Conservation (phyloP, 805 yeast genomes). For the Debaryomyces tyrocola region DNA sequence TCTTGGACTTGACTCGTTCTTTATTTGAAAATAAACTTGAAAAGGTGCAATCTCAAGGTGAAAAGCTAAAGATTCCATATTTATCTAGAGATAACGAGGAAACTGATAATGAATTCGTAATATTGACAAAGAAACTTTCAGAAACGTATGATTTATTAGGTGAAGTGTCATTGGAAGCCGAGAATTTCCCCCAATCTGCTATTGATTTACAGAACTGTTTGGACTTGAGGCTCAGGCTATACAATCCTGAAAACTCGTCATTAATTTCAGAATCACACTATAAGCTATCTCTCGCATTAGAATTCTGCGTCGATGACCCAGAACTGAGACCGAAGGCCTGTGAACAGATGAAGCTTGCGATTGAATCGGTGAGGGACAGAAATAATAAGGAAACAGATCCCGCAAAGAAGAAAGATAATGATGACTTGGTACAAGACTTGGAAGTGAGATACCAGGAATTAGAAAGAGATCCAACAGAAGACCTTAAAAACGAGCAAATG, state of each 20-base stretch:
- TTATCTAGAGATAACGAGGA: conserved; percentile 29
- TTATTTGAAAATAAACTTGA: conserved; percentile 52
- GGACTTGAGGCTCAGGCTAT: conserved; percentile 52
- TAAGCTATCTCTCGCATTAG: conserved; percentile 76
- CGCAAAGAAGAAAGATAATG: conserved; percentile 41
- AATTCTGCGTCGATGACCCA: conserved; percentile 60
- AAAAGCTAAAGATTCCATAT: conserved; percentile 22
- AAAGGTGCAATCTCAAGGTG: conserved; percentile 3
- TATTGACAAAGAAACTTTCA: conserved; percentile 54
- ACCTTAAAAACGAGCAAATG: conserved; percentile 49
- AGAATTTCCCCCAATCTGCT: conserved; percentile 78
- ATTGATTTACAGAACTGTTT: conserved; percentile 64
- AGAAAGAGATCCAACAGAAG: conserved; percentile 49
- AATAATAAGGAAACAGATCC: conserved; percentile 43
- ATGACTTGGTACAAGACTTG: conserved; percentile 54
- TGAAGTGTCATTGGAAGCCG: conserved; percentile 87
- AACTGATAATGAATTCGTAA: conserved; percentile 32
- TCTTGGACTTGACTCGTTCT: conserved; percentile 74
- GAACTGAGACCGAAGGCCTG: conserved; percentile 50
- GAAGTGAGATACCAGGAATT: conserved; percentile 56
- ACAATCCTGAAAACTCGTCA: conserved; percentile 48
- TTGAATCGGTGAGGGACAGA: conserved; percentile 38
- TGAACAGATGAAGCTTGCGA: conserved; percentile 55
- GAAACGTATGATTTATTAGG: conserved; percentile 81
- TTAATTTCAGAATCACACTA: conserved; percentile 77